phyloP scores from a whole-genome alignment of 2,329 filamentous ascomycete species.

The Microcyclospora tardicrescens region DNA sequence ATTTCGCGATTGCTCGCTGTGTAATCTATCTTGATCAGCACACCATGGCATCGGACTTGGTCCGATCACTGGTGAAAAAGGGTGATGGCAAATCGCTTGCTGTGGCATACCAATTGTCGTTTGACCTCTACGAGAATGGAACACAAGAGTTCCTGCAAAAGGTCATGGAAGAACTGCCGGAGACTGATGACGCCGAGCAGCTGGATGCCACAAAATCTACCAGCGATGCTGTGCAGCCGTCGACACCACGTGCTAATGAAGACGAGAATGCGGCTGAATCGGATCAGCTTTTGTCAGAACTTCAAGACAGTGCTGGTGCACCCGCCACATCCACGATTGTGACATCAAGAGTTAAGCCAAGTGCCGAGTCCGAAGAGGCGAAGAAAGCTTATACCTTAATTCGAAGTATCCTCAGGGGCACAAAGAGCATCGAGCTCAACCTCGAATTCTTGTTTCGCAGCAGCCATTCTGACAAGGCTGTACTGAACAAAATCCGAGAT shows the following conservation, averaged over 20 bases:
- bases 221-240: slow-evolving; percentile 23
- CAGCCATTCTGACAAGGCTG: slow-evolving; percentile 81
- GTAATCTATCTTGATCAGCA: slow-evolving; percentile 92
- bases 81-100: slow-evolving; percentile 67
- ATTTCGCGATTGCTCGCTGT: slow-evolving; percentile 95
- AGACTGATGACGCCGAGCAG: slow-evolving; percentile 36
- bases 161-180: slow-evolving; percentile 67
- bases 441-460: slow-evolving; percentile 93
- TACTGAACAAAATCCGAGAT: slow-evolving; percentile 92
- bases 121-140: slow-evolving; percentile 96
- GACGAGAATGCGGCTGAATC: slow-evolving; percentile 43
- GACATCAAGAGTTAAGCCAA: slow-evolving; percentile 30
- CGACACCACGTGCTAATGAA: slow-evolving; percentile 17
- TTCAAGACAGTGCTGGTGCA: slow-evolving; percentile 40
- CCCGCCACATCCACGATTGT: slow-evolving; percentile 41
- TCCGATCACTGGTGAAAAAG: slow-evolving; percentile 67
- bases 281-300: slow-evolving; percentile 45
- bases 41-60: slow-evolving; percentile 75
- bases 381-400: slow-evolving; percentile 44
- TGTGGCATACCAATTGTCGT: slow-evolving; percentile 92
- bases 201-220: slow-evolving; percentile 23
- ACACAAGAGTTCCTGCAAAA: slow-evolving; percentile 93
- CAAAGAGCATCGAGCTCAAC: slow-evolving; percentile 87
- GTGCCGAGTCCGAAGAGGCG: slow-evolving; percentile 36
- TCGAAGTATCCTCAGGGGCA: slow-evolving; percentile 61